Percentiles rank a stretch among this genome's conserved stretches.
Evolutionary conservation across 2,329 filamentous ascomycete genomes (phyloP).

Genomic region (Phyllosticta capitalensis): DNA sequence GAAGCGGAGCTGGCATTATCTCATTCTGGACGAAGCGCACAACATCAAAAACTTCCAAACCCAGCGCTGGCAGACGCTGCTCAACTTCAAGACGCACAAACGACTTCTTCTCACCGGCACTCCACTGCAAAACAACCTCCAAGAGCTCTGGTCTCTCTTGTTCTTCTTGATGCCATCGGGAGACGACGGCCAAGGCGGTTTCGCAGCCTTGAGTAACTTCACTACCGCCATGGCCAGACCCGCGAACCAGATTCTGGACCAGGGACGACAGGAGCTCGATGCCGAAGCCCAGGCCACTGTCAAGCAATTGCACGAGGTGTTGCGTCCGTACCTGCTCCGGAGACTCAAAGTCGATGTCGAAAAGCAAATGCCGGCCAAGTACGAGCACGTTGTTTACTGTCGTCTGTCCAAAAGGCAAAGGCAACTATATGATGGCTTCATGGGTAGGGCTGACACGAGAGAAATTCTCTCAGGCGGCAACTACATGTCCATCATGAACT

Average conservation of each 20-base stretch:
- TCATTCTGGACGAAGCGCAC: conserved; percentile 96
- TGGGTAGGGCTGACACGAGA: conserved; percentile 80
- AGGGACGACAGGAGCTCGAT: conserved; percentile 86
- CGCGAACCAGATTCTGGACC: conserved; percentile 91
- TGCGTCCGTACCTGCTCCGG: conserved; percentile 83
- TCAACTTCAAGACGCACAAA: conserved; percentile 85
- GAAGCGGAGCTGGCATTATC: conserved; percentile 88
- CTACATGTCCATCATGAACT: conserved; percentile 96
- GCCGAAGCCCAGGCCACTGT: conserved; percentile 89
- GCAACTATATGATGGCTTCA: conserved; percentile 92
- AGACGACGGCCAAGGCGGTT: conserved; percentile 73
- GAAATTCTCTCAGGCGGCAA: conserved; percentile 86
- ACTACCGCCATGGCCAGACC: conserved; percentile 93
- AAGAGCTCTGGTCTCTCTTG: conserved; percentile 90
- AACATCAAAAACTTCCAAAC: conserved; percentile 99
- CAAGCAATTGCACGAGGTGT: conserved; percentile 83
- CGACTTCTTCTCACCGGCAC: conserved; percentile 86
- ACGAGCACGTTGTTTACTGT: conserved; percentile 94
- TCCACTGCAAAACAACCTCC: conserved; percentile 91
- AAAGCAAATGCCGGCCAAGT: conserved; percentile 97
- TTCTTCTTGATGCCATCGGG: conserved; percentile 94
- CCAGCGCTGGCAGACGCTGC: conserved; percentile 88
- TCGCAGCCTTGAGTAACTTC: conserved; percentile 91
- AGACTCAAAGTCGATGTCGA: conserved; percentile 94
- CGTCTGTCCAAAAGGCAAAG: conserved; percentile 90